These are phyloP conservation scores for Coniferiporia weirii DNA, from an alignment of 1,284 basidiomycete species.

Conservation along the genomic window DNA sequence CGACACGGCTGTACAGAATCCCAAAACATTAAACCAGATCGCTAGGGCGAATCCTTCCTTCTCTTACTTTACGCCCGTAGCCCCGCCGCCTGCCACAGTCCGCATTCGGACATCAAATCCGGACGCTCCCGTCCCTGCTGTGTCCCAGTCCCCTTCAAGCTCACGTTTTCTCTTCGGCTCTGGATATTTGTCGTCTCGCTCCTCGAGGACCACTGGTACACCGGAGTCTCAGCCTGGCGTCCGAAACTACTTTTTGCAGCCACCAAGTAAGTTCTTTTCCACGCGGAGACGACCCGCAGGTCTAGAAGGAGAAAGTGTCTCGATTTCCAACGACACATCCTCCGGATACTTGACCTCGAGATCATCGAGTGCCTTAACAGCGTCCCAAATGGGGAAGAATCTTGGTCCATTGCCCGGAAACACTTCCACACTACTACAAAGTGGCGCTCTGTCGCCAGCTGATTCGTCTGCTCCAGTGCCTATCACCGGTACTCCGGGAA, in stretches of 20 bases:
- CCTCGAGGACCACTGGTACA: neutral
- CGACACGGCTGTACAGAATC: neutral
- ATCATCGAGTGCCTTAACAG: neutral
- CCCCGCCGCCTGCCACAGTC: neutral
- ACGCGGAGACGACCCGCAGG: neutral
- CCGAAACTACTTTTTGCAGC: neutral
- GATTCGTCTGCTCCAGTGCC: neutral
- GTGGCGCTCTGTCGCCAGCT: neutral
- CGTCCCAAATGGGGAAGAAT: neutral
- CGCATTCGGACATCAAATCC: neutral
- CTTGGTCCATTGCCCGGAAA: neutral
- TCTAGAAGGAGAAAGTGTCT: neutral
- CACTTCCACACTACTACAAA: neutral
- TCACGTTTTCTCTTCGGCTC: slow-evolving; percentile 11
- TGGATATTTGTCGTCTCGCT: slow-evolving; percentile 8
- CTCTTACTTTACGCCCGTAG: neutral
- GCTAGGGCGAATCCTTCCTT: neutral
- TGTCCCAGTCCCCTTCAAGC: slow-evolving; percentile 3
- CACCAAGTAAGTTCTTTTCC: neutral
- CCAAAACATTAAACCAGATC: neutral
- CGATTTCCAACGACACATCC: neutral
- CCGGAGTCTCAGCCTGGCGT: neutral
- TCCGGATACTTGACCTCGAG: slow-evolving; percentile 12
- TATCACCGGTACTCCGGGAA: neutral
- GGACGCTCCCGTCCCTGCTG: slow-evolving; percentile 1